phyloP scores from a whole-genome alignment of 1,139 yeast genomes.

The Scheffersomyces illinoinensis region DNA sequence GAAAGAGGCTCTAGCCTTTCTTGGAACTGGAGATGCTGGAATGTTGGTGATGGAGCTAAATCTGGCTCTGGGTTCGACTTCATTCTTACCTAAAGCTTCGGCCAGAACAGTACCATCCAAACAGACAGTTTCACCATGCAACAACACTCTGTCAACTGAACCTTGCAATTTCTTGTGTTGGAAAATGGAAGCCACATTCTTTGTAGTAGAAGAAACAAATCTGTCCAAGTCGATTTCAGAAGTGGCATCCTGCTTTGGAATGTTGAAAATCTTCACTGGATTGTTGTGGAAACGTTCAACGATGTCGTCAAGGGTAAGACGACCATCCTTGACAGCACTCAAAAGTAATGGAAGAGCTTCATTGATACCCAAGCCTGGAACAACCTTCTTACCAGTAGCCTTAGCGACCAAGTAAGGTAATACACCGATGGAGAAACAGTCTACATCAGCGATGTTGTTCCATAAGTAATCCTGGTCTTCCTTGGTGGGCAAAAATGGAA shows the following conservation, averaged over 20 bases:
- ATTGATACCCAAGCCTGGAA: slow-evolving; percentile 74
- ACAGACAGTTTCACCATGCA: slow-evolving; percentile 76
- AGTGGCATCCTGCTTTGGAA: slow-evolving; percentile 75
- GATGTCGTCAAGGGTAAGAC: slow-evolving; percentile 72
- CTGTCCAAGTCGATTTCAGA: slow-evolving; percentile 87
- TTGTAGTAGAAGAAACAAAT: slow-evolving; percentile 44
- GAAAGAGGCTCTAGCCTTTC: slow-evolving; percentile 52
- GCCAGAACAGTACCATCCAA: slow-evolving; percentile 76
- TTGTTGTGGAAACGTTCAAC: slow-evolving; percentile 74
- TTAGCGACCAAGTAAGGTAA: slow-evolving; percentile 74
- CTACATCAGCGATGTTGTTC: slow-evolving; percentile 71
- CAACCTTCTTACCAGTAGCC: slow-evolving; percentile 57
- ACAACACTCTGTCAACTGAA: slow-evolving; percentile 83
- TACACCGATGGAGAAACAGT: slow-evolving; percentile 85
- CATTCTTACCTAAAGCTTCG: slow-evolving; percentile 57
- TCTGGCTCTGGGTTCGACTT: slow-evolving; percentile 42
- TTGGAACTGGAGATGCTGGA: slow-evolving; percentile 49
- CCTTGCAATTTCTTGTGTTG: slow-evolving; percentile 56
- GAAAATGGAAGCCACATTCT: slow-evolving; percentile 31
- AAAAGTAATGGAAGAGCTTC: slow-evolving; percentile 83
- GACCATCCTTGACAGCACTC: slow-evolving; percentile 75
- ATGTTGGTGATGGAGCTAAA: slow-evolving; percentile 39
- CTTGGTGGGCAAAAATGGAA: slow-evolving; percentile 72
- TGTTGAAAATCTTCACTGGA: slow-evolving; percentile 79
- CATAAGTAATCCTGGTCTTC: slow-evolving; percentile 83